Percentiles rank a stretch among this genome's conserved stretches.
phyloP scores from a whole-genome alignment of 208 protist genomes.

The Crithidia brevicula region DNA sequence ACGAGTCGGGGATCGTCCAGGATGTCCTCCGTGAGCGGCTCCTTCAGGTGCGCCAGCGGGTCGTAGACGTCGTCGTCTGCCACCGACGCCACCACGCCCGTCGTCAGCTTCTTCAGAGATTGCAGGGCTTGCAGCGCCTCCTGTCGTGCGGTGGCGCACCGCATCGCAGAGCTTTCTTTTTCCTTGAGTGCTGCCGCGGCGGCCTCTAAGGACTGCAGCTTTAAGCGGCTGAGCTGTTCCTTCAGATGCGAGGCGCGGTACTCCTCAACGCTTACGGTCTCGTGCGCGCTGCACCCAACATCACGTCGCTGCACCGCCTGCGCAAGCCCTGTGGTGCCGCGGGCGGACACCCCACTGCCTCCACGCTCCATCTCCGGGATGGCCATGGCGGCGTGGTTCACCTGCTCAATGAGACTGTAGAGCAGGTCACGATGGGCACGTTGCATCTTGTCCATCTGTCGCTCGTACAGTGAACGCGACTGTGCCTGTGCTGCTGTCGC shows the following conservation, averaged over 20 bases:
- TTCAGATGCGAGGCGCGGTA: slow-evolving; percentile 62
- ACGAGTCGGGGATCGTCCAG: slow-evolving; percentile 56
- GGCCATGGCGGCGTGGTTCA: slow-evolving; percentile 30
- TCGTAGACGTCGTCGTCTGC: slow-evolving; percentile 20
- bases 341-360: background rate
- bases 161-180: slow-evolving; percentile 1
- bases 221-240: slow-evolving; percentile 41
- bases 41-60: slow-evolving; percentile 30
- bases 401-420: slow-evolving; percentile 44
- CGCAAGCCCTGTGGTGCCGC: slow-evolving; percentile 7
- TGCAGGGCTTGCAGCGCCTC: slow-evolving; percentile 39
- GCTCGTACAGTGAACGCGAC: slow-evolving; percentile 45
- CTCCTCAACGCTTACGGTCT: slow-evolving; percentile 43
- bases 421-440: slow-evolving; percentile 61
- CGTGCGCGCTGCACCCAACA: slow-evolving; percentile 38
- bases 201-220: slow-evolving; percentile 32
- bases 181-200: slow-evolving; percentile 27
- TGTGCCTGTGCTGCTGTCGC: background rate
- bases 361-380: slow-evolving; percentile 38
- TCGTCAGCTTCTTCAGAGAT: slow-evolving; percentile 38
- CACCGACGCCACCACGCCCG: slow-evolving; percentile 20
- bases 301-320: slow-evolving; percentile 23
- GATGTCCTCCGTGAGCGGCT: slow-evolving; percentile 26
- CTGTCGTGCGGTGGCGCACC: slow-evolving; percentile 26
- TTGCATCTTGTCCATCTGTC: slow-evolving; percentile 54